phyloP scores from a whole-genome alignment of 208 protist species.

The Acanthamoeba rhysodes region DNA sequence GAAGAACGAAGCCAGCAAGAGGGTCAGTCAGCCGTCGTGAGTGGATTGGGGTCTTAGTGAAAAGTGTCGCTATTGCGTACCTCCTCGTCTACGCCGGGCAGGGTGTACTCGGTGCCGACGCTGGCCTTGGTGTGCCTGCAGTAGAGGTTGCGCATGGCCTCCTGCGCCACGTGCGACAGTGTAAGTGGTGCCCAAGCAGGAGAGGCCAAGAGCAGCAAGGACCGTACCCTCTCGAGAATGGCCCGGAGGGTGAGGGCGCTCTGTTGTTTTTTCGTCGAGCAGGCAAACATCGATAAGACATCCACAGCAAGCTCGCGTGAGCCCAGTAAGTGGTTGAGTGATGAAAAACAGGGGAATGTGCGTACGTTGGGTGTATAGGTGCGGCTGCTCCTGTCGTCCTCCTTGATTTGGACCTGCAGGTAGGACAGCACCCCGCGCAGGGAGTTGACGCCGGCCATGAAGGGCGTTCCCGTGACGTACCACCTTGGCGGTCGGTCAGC shows the following conservation, averaged over 20 bases:
- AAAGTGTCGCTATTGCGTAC: background rate
- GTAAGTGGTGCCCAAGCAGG: too few relatives aligned
- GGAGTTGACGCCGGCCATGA: slow-evolving; percentile 17
- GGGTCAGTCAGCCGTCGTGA: too few relatives aligned
- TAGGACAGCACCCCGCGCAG: background rate
- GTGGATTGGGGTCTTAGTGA: too few relatives aligned
- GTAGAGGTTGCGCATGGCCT: slow-evolving; percentile 32
- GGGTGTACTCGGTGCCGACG: slow-evolving; percentile 17
- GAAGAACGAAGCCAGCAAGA: background rate
- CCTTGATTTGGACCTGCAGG: background rate
- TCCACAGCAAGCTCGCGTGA: too few relatives aligned
- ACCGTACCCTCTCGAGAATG: too few relatives aligned
- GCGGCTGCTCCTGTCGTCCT: background rate
- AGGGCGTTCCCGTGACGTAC: slow-evolving; percentile 56
- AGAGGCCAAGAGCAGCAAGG: too few relatives aligned
- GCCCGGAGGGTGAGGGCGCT: too few relatives aligned
- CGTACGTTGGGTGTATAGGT: background rate
- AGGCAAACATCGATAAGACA: too few relatives aligned
- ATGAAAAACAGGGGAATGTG: too few relatives aligned
- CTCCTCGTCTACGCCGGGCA: slow-evolving; percentile 16
- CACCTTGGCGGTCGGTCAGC: background rate
- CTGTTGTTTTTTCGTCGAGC: too few relatives aligned
- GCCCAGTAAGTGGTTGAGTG: too few relatives aligned
- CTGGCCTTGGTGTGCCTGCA: slow-evolving; percentile 43
- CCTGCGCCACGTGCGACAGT: background rate